Evolutionary conservation across 2,329 filamentous ascomycete species (phyloP).

Genomic region (Anisogramma anomala): DNA sequence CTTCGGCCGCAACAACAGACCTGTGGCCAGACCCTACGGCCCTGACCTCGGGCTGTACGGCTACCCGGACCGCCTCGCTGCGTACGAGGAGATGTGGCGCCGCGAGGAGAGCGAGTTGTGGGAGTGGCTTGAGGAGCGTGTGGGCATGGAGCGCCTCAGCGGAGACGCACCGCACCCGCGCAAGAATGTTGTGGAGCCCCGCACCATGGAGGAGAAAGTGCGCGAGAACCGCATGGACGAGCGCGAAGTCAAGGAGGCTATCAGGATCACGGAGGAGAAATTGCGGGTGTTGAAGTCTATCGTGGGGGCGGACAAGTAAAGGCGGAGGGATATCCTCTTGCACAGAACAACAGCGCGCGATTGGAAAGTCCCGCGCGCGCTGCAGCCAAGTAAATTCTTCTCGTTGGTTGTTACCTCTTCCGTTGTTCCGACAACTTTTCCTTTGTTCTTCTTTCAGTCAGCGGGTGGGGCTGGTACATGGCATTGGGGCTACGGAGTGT

Average conservation of each 20-base stretch:
- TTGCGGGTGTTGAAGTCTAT: constrained; percentile 65
- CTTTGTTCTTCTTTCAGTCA: too few species aligned
- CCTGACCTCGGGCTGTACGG: constrained; percentile 29
- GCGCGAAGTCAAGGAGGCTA: constrained; percentile 66
- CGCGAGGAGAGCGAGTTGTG: constrained; percentile 80
- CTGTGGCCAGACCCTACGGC: constrained; percentile 26
- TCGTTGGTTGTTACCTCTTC: too few species aligned
- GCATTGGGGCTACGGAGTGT: constrained; percentile 9
- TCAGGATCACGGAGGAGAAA: constrained; percentile 76
- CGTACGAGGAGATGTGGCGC: constrained; percentile 89
- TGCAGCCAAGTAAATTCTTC: too few species aligned
- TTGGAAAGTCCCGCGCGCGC: too few species aligned
- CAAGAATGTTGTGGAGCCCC: constrained; percentile 40
- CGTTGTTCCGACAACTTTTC: too few species aligned
- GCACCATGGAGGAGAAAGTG: constrained; percentile 48
- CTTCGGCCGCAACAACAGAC: constrained; percentile 37
- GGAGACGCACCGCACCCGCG: constrained; percentile 29
- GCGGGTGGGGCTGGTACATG: too few species aligned
- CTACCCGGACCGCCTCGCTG: constrained; percentile 58
- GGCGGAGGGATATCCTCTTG: too few species aligned
- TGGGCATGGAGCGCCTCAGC: constrained; percentile 54
- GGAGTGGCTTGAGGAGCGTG: constrained; percentile 85
- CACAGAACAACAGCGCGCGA: too few species aligned
- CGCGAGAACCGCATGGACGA: constrained; percentile 54
- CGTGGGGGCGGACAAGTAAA: constrained; percentile 44